Conservation (phyloP, 768 basidiomycete genomes). For the Auricularia cornea region DNA sequence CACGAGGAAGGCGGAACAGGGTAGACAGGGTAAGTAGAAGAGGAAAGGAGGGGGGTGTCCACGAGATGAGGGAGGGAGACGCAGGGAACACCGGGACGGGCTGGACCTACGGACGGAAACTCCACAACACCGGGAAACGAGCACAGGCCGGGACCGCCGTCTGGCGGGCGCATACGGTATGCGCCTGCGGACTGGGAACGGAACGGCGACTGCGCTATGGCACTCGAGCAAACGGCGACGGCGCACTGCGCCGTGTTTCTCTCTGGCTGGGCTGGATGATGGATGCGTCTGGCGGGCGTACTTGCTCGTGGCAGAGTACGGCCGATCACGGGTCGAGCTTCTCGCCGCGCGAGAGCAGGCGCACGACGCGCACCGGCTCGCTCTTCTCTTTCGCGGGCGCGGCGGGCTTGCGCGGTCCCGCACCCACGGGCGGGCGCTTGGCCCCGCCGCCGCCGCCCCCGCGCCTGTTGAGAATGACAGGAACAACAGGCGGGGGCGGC, state of each 20-base stretch:
- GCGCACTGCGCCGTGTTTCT: neutral
- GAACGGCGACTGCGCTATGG: neutral
- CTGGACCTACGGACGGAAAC: neutral
- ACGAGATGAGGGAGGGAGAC: too few relatives aligned
- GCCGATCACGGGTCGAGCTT: conserved; percentile 51
- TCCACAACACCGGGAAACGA: neutral
- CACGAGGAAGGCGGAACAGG: neutral
- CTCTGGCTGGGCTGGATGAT: neutral
- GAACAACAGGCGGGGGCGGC: neutral
- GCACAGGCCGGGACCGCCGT: neutral
- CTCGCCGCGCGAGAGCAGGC: conserved; percentile 78
- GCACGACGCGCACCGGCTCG: conserved; percentile 64
- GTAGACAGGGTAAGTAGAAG: neutral
- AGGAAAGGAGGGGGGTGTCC: too few relatives aligned
- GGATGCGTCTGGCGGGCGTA: neutral
- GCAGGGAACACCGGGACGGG: neutral
- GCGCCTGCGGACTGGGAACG: neutral
- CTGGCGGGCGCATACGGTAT: neutral
- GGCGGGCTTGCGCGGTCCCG: neutral
- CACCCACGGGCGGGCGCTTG: neutral
- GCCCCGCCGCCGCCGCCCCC: neutral
- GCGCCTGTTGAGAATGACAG: neutral
- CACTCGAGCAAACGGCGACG: too few relatives aligned
- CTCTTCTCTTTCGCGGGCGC: conserved; percentile 1
- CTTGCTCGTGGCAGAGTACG: neutral